These are phyloP conservation scores for Aspergillaceae sp. DNA, from an alignment of 2,329 filamentous ascomycete species.

Conservation along the genomic window DNA sequence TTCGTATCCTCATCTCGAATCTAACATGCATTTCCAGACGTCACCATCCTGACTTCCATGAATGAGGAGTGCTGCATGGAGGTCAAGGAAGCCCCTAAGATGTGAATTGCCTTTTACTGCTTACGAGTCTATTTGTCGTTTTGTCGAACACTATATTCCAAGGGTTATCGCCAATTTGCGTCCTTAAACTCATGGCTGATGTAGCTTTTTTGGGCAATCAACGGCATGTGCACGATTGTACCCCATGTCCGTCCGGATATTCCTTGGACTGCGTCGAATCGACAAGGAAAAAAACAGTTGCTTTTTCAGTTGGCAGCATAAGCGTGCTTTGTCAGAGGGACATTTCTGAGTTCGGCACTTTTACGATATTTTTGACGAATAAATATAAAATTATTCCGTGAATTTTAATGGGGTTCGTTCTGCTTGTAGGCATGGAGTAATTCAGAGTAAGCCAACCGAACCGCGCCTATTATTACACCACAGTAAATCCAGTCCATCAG, in stretches of 20 bases:
- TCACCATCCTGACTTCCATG: conserved; percentile 92
- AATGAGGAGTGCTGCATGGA: conserved; percentile 88
- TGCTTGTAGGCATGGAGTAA: too few relatives aligned
- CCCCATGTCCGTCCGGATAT: conserved; percentile 17
- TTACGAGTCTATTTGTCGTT: conserved; percentile 16
- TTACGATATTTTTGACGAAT: conserved; percentile 33
- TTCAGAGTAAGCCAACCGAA: too few relatives aligned
- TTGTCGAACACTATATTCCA: conserved; percentile 23
- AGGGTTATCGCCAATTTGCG: conserved; percentile 16
- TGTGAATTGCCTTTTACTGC: conserved; percentile 10
- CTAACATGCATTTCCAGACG: conserved; percentile 48
- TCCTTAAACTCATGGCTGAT: conserved; percentile 21
- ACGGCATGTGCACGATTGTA: conserved; percentile 14
- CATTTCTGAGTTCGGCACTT: conserved; percentile 27
- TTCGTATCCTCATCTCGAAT: neutral
- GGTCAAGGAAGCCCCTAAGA: conserved; percentile 73
- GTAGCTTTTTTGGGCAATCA: conserved; percentile 17
- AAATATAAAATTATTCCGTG: conserved; percentile 15
- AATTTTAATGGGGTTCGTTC: neutral
- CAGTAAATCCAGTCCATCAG: too few relatives aligned
- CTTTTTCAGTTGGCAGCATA: conserved; percentile 26
- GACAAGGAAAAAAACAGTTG: conserved; percentile 15
- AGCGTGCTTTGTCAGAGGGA: conserved; percentile 22
- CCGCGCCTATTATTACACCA: too few relatives aligned
- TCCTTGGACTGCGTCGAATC: conserved; percentile 28